Conservation (phyloP, 1,139 yeast species). For the Pichia sp. region DNA sequence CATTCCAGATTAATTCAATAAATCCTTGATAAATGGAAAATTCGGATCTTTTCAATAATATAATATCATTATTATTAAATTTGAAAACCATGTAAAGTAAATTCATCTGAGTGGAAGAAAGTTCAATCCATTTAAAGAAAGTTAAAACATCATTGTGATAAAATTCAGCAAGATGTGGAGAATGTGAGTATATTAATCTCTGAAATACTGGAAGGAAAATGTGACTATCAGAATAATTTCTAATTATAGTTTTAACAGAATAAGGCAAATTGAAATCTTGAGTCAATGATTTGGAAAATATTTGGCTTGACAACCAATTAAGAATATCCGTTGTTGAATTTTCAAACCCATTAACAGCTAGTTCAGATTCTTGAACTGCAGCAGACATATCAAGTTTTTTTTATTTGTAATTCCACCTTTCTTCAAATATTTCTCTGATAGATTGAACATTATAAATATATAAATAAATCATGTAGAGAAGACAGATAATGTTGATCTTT, state of each 20-base stretch:
- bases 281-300: conserved; percentile 1
- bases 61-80: conserved; percentile 7
- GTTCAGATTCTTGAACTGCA: background rate
- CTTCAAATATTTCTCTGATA: no score
- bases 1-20: conserved; percentile 7
- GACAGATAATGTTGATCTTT: no score
- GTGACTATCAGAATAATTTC: conserved; percentile 2
- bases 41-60: conserved; percentile 12
- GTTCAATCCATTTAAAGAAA: conserved; percentile 10
- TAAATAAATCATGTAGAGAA: background rate
- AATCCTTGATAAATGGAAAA: conserved; percentile 13
- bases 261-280: conserved; percentile 3
- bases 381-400: background rate
- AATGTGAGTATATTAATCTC: conserved; percentile 6
- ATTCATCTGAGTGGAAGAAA: conserved; percentile 6
- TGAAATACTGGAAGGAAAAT: conserved; percentile 11
- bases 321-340: background rate
- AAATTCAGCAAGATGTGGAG: background rate
- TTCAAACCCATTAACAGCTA: background rate
- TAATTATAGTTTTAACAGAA: conserved; percentile 2
- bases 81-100: conserved; percentile 9
- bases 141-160: conserved; percentile 1
- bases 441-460: no score
- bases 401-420: background rate
- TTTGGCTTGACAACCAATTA: conserved; percentile 6